Evolutionary conservation across 495 filamentous ascomycete genomes (phyloP).

Genomic region (Tuber brumale): DNA sequence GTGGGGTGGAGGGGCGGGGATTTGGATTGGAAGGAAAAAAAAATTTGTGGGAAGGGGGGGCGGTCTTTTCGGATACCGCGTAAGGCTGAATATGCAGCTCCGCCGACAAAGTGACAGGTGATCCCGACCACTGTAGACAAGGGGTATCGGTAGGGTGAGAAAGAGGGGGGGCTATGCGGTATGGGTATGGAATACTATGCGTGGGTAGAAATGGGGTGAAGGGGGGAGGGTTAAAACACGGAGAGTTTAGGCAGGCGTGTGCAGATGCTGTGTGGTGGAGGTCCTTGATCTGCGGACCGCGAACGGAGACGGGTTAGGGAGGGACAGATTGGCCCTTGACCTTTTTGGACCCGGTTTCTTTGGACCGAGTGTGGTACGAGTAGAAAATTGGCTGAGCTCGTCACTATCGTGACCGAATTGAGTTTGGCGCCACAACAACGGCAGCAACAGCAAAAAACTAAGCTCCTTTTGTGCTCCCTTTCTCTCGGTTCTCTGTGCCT

Average conservation of each 20-base stretch:
- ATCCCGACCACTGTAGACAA: not conserved
- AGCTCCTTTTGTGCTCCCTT: not conserved
- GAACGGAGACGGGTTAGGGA: not conserved
- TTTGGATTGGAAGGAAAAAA: not conserved
- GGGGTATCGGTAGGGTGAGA: not conserved
- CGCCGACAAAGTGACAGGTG: not conserved
- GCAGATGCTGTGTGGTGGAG: not conserved
- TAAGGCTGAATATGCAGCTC: slow-evolving; percentile 1
- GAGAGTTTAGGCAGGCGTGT: not conserved
- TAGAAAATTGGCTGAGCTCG: not conserved
- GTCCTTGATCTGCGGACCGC: not conserved
- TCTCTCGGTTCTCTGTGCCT: not conserved
- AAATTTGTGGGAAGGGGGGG: not conserved
- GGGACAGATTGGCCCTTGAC: not conserved
- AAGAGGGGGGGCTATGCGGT: not conserved
- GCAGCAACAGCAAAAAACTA: not conserved
- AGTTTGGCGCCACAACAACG: not conserved
- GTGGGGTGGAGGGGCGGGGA: not conserved
- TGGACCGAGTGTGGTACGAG: too few species aligned
- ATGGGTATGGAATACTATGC: not conserved
- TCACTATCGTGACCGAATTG: slow-evolving; percentile 1
- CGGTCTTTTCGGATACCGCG: not conserved
- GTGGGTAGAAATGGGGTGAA: not conserved
- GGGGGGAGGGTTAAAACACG: not conserved
- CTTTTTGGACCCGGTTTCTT: not conserved